Evolutionary conservation across 768 basidiomycete genomes (phyloP).

Genomic region (Mycena sanguinolenta): DNA sequence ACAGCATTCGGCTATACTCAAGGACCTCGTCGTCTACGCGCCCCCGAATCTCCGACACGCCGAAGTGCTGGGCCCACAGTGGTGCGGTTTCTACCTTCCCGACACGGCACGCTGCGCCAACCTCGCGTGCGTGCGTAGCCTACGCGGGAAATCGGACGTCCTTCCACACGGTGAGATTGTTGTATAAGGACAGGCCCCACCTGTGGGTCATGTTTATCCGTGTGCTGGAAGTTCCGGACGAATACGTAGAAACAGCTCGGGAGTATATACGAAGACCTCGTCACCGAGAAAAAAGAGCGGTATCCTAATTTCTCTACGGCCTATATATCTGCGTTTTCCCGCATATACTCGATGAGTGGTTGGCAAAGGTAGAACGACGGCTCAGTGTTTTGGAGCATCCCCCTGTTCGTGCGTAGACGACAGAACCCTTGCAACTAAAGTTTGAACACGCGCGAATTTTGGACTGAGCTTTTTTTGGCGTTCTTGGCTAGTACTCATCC

Average conservation of each 20-base stretch:
- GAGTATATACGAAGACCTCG: not conserved
- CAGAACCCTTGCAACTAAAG: no score
- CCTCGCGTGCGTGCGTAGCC: conserved; percentile 17
- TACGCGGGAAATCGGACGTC: conserved; percentile 19
- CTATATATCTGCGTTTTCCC: conserved; percentile 9
- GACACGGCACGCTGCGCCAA: conserved; percentile 8
- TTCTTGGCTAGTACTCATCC: no score
- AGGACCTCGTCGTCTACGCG: conserved; percentile 17
- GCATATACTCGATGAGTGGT: conserved; percentile 15
- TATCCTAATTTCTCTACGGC: conserved; percentile 20
- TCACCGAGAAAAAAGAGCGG: conserved; percentile 1
- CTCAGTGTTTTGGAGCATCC: conserved; percentile 12
- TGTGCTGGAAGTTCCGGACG: not conserved
- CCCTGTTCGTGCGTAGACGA: no score
- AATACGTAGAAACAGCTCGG: no score
- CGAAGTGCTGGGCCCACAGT: not conserved
- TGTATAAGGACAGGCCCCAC: not conserved
- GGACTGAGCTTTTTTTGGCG: no score
- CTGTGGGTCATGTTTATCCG: not conserved
- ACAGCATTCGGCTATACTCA: conserved; percentile 5
- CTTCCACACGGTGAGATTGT: not conserved
- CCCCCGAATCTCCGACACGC: not conserved
- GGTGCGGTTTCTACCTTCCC: conserved; percentile 10
- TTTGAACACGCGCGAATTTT: no score
- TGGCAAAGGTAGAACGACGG: conserved; percentile 15